Percentiles rank a stretch among this genome's conserved stretches.
These are phyloP conservation scores for Guillardia theta DNA, from an alignment of 78 protist species.

Conservation along the genomic window DNA sequence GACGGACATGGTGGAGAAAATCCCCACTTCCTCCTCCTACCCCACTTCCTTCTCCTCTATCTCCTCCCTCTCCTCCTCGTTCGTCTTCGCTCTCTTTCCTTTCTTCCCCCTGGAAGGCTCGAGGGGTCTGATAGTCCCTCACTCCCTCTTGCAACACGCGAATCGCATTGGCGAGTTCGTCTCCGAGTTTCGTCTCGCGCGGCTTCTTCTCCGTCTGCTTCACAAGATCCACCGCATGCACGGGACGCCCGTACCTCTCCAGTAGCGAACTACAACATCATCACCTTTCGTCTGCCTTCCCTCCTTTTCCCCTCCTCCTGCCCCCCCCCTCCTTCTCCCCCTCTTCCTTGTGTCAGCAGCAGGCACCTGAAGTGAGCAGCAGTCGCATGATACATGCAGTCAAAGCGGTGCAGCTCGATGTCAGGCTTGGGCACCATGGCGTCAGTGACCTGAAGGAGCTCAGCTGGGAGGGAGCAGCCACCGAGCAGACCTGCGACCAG, in stretches of 20 bases:
- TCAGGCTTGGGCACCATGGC: not conserved
- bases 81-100: no score
- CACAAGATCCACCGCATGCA: constrained; percentile 75
- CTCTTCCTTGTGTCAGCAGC: not conserved
- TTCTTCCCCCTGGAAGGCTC: no score
- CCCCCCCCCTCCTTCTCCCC: constrained; percentile 33
- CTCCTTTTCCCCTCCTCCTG: not conserved
- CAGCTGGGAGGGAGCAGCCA: not conserved
- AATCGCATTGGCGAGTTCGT: constrained; percentile 66
- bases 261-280: constrained; percentile 68
- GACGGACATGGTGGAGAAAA: no score
- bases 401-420: not conserved
- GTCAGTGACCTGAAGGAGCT: constrained; percentile 20
- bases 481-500: constrained; percentile 83
- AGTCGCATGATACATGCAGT: not conserved
- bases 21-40: no score
- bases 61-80: no score
- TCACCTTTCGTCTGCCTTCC: constrained; percentile 83
- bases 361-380: not conserved
- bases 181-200: constrained; percentile 79
- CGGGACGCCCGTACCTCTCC: constrained; percentile 59
- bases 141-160: no score
- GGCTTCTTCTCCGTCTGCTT: constrained; percentile 83
- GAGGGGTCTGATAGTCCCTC: no score
- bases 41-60: no score